A percentile compares a stretch with the other conserved stretches of the same genome.
Evolutionary conservation across 1,139 yeast genomes (phyloP).

Genomic region (Yamadazyma dendronema): DNA sequence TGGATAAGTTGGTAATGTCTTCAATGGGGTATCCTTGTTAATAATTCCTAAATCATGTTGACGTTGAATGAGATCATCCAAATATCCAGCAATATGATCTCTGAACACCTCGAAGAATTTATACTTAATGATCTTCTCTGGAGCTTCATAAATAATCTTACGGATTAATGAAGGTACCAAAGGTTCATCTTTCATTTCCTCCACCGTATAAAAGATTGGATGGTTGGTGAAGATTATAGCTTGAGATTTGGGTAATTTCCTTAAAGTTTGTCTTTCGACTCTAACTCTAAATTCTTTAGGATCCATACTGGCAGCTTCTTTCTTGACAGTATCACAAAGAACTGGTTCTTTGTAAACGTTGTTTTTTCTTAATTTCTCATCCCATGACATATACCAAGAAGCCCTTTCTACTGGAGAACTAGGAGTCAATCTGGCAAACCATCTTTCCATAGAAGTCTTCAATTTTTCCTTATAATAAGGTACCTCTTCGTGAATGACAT

Average conservation of each 20-base stretch:
- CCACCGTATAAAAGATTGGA: slow-evolving; percentile 66
- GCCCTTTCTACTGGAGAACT: slow-evolving; percentile 69
- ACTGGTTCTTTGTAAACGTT: slow-evolving; percentile 51
- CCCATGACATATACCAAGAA: slow-evolving; percentile 75
- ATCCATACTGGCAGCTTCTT: slow-evolving; percentile 26
- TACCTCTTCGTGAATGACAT: slow-evolving; percentile 65
- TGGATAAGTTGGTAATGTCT: slow-evolving; percentile 63
- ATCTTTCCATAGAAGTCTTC: slow-evolving; percentile 70
- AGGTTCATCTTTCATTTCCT: slow-evolving; percentile 79
- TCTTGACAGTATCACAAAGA: slow-evolving; percentile 28
- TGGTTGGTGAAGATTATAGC: slow-evolving; percentile 62
- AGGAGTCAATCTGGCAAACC: slow-evolving; percentile 62
- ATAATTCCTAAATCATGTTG: slow-evolving; percentile 60
- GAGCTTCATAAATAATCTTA: slow-evolving; percentile 64
- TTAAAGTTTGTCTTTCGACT: slow-evolving; percentile 54
- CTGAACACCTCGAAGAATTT: slow-evolving; percentile 57
- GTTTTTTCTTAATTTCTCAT: slow-evolving; percentile 56
- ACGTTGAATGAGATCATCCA: slow-evolving; percentile 54
- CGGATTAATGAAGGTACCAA: slow-evolving; percentile 63
- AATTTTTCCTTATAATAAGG: slow-evolving; percentile 70
- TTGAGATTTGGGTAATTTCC: slow-evolving; percentile 46
- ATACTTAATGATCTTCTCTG: slow-evolving; percentile 61
- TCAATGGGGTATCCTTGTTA: slow-evolving; percentile 53
- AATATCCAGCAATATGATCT: slow-evolving; percentile 57
- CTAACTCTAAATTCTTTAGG: slow-evolving; percentile 53